Conservation (phyloP, 306 rosid species). For the Pyrus betulifolia region DNA sequence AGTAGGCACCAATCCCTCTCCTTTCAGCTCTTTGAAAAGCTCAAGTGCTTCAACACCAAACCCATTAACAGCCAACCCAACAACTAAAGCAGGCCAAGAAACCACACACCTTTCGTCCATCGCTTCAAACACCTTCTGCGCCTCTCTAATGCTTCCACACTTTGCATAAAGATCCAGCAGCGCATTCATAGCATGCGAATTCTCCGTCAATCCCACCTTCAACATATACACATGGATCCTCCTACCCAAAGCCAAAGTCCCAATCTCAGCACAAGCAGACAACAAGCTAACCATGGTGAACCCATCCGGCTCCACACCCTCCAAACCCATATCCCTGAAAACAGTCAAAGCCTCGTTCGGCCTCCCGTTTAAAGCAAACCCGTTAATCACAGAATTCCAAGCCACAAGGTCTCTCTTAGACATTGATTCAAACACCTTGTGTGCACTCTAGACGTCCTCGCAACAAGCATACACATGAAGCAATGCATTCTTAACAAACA, state of each 20-base stretch:
- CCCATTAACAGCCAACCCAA: too few relatives aligned
- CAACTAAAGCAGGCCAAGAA: constrained; percentile 36
- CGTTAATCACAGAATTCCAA: constrained; percentile 44
- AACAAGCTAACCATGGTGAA: constrained; percentile 42
- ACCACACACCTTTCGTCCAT: constrained; percentile 29
- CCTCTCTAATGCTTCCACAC: constrained; percentile 31
- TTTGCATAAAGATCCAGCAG: constrained; percentile 38
- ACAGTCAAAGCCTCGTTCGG: constrained; percentile 36
- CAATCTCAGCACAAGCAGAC: constrained; percentile 41
- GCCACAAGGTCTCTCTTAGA: constrained; percentile 36
- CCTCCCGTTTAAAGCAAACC: constrained; percentile 36
- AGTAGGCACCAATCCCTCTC: too few relatives aligned
- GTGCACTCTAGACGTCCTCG: constrained; percentile 25
- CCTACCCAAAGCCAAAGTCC: constrained; percentile 36
- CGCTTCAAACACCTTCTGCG: constrained; percentile 24
- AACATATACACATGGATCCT: constrained; percentile 30
- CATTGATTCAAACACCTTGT: constrained; percentile 32
- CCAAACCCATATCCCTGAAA: constrained; percentile 24
- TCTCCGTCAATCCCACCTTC: constrained; percentile 23
- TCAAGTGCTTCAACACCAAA: too few relatives aligned
- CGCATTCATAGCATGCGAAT: constrained; percentile 25
- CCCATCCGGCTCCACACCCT: constrained; percentile 34
- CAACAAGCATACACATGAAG: constrained; percentile 28
- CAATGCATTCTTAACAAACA: constrained; percentile 35
- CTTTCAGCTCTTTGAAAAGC: too few relatives aligned